Base-by-base conservation (phyloP, 495 filamentous ascomycete species). In the Aspergillus leporis region DNA sequence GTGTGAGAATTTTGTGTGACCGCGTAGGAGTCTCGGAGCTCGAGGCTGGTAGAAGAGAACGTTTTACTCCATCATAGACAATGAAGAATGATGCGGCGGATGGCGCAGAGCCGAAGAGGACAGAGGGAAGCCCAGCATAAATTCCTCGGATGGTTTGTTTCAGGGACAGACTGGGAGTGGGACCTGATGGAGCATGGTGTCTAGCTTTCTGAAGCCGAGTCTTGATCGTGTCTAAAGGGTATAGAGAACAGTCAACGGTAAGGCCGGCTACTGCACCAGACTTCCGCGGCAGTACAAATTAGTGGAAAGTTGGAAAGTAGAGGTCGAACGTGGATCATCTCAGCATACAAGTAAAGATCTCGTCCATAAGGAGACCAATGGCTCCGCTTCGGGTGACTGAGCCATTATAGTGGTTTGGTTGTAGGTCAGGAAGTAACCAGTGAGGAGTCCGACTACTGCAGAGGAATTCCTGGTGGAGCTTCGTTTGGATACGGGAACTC, bases 41-140 rank as follows among this genome's bases (percentile, higher is more conserved):
- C 16, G 53, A 36, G 13, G 61, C 23, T 0, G 67, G 57, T 6
- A 91, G 75, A 12, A 83, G 65, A 5, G 77, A 64, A 58, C 76
- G 75, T 70, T 97, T 98, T 43, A 88, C 78, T 51, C 83, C 77
- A 70, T 98, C 94, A 77, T 98, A 98, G 56, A 92, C 95, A 70
- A 91, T 90, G 84, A 98, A 98, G 84, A 98, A 98, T 62, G 96
- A 91, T 43, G 94, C 93, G 6, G 94, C 94, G n/a, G 92, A 92
- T 6, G 94, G 94, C 0, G 95, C 95, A 36, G 92, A 96, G 43
- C 89, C 89, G 53, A 87, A 83, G 46, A 83, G 66, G n/a, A 90
- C 76, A 30, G 85, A 86, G 7, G 88, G 83, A 23, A 90, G 73
- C 31, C 82, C 84, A 50, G 87, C 88, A 31, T 88, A 88, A 41